A percentile compares a stretch with the other conserved stretches of the same genome.
Evolutionary conservation across 306 rosid species (phyloP).

Genomic region (Canavalia gladiata): DNA sequence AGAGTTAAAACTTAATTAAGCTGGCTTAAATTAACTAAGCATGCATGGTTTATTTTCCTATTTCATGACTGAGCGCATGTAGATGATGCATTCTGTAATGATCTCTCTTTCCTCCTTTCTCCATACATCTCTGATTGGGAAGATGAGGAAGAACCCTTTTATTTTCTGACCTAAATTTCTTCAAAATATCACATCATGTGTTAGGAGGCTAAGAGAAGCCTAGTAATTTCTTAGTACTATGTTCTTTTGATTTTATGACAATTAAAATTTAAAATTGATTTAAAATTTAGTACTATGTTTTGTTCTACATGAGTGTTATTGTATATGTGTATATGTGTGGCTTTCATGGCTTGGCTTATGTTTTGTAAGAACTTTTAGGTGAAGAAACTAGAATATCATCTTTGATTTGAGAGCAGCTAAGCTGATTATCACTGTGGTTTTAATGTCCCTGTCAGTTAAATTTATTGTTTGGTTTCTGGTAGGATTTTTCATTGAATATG

Average conservation of each 20-base stretch:
- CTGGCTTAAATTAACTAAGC: not conserved
- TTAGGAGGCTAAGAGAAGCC: not conserved
- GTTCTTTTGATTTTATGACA: not conserved
- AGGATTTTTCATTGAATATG: slow-evolving; percentile 1
- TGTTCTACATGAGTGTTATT: not conserved
- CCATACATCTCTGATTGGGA: not conserved
- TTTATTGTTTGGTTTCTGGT: not conserved
- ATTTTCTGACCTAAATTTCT: not conserved
- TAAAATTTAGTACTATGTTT: not conserved
- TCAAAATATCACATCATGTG: not conserved
- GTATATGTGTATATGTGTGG: slow-evolving; percentile 3
- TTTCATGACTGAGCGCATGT: not conserved
- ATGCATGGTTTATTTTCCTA: slow-evolving; percentile 6
- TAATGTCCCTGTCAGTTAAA: not conserved
- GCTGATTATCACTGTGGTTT: not conserved
- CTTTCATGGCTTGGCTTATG: slow-evolving; percentile 8
- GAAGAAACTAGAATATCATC: slow-evolving; percentile 16
- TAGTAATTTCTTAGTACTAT: not conserved
- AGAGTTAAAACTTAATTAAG: not conserved
- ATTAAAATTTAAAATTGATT: not conserved
- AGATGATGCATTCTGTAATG: not conserved
- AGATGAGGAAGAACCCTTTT: not conserved
- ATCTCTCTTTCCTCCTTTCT: not conserved
- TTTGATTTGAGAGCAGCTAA: slow-evolving; percentile 19
- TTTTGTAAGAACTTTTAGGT: not conserved